Conservation (phyloP, 768 basidiomycete genomes). For the Mycena polygramma region DNA sequence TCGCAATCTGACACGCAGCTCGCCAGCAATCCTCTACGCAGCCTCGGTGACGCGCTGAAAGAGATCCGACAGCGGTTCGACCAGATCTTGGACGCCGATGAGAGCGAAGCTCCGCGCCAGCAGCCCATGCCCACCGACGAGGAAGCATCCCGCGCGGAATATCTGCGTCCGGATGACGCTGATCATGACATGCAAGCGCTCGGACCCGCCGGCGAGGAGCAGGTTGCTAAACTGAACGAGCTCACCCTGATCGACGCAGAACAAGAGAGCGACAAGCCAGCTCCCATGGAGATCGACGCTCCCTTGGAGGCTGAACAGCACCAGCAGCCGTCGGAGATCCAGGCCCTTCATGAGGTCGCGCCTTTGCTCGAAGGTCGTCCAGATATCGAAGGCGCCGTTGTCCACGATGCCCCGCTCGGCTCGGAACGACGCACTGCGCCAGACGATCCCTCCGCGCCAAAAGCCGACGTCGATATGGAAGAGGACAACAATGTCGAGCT, state of each 20-base stretch:
- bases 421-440: slow-evolving; percentile 39
- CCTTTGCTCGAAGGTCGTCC: slow-evolving; percentile 43
- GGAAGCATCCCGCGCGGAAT: slow-evolving; percentile 73
- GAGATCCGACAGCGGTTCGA: slow-evolving; percentile 88
- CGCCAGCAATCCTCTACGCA: slow-evolving; percentile 73
- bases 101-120: slow-evolving; percentile 49
- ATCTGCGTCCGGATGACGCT: slow-evolving; percentile 76
- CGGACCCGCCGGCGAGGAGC: slow-evolving; percentile 87
- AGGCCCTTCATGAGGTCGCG: slow-evolving; percentile 40
- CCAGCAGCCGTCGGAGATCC: slow-evolving; percentile 41
- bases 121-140: slow-evolving; percentile 52
- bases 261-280: slow-evolving; percentile 45
- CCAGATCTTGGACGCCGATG: slow-evolving; percentile 73
- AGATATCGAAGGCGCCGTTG: slow-evolving; percentile 62
- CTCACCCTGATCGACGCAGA: slow-evolving; percentile 81
- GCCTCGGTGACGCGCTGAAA: slow-evolving; percentile 85
- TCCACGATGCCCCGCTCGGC: slow-evolving; percentile 47
- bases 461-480: slow-evolving; percentile 51
- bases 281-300: slow-evolving; percentile 66
- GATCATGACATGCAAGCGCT: slow-evolving; percentile 89
- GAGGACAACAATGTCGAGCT: slow-evolving; percentile 55
- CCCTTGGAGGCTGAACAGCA: slow-evolving; percentile 43
- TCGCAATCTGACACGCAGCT: slow-evolving; percentile 55
- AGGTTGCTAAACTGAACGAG: slow-evolving; percentile 84
- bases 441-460: slow-evolving; percentile 44